Conservation (phyloP, 2,329 filamentous ascomycete genomes). For the Arthrobotrys sinensis region DNA sequence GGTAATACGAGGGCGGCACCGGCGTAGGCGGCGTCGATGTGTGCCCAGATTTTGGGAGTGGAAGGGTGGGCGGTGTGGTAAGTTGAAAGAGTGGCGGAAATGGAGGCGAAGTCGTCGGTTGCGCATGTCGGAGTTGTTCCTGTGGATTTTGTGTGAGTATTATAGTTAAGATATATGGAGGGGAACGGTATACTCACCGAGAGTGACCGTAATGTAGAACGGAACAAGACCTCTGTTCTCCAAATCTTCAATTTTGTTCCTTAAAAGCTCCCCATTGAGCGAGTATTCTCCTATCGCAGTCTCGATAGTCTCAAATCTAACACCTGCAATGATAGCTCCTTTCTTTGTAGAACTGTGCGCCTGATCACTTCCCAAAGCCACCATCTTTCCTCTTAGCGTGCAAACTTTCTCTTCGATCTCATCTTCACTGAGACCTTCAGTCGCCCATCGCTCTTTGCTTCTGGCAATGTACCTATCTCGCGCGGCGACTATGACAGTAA, state of each 20-base stretch:
- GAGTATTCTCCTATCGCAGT: constrained; percentile 76
- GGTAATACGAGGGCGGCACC: constrained; percentile 86
- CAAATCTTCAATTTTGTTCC: constrained; percentile 75
- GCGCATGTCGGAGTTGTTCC: constrained; percentile 89
- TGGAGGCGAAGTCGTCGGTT: constrained; percentile 82
- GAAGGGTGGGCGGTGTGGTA: constrained; percentile 63
- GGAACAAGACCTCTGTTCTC: constrained; percentile 81
- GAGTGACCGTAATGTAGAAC: constrained; percentile 86
- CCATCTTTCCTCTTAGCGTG: constrained; percentile 78
- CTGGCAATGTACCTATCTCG: constrained; percentile 80
- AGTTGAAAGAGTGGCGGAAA: constrained; percentile 73
- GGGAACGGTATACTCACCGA: constrained; percentile 70
- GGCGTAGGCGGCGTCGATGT: constrained; percentile 94
- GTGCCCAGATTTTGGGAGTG: constrained; percentile 81
- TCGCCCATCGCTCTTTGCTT: constrained; percentile 64
- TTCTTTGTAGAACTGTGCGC: constrained; percentile 90
- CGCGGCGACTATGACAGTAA: constrained; percentile 89
- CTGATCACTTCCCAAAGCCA: constrained; percentile 84
- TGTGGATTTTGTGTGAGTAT: constrained; percentile 12
- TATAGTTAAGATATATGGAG: background rate
- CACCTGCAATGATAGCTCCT: constrained; percentile 86
- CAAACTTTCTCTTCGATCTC: constrained; percentile 80
- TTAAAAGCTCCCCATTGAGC: constrained; percentile 77
- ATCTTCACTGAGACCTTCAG: constrained; percentile 67
- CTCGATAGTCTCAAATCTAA: constrained; percentile 79